Conservation (phyloP, 2,329 filamentous ascomycete species). For the Ophiostoma ulmi region DNA sequence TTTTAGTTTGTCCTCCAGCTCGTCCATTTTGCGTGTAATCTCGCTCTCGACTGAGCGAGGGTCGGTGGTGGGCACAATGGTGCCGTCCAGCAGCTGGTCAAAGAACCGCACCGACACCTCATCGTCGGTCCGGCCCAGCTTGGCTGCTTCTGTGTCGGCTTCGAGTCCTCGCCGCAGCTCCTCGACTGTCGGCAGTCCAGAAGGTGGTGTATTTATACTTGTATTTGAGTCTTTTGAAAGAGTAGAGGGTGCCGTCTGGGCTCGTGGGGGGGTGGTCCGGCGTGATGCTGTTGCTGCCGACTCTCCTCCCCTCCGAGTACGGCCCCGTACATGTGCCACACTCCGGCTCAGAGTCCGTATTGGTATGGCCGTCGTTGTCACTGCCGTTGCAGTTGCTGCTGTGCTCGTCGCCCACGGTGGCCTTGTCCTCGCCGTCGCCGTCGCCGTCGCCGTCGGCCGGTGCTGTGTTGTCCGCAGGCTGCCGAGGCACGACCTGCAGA, state of each 20-base stretch:
- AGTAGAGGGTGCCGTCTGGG: background rate
- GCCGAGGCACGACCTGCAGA: slow-evolving; percentile 29
- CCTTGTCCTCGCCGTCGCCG: background rate
- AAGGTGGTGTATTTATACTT: background rate
- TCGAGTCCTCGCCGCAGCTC: slow-evolving; percentile 8
- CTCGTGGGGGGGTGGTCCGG: background rate
- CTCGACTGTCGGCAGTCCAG: background rate
- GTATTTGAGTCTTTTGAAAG: background rate
- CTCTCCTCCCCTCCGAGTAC: background rate
- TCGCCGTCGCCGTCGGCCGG: slow-evolving; percentile 7
- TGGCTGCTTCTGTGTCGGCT: background rate
- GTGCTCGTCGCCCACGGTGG: slow-evolving; percentile 7
- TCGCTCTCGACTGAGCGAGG: slow-evolving; percentile 39
- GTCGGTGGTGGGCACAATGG: slow-evolving; percentile 37
- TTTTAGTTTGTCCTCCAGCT: slow-evolving; percentile 35
- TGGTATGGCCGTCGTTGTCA: background rate
- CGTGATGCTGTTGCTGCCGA: background rate
- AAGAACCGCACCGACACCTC: slow-evolving; percentile 42
- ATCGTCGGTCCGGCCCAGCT: slow-evolving; percentile 12
- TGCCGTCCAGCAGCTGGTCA: slow-evolving; percentile 42
- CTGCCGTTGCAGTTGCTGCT: background rate
- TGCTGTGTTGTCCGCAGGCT: slow-evolving; percentile 22
- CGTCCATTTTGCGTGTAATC: slow-evolving; percentile 37
- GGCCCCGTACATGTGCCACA: slow-evolving; percentile 10
- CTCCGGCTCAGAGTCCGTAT: slow-evolving; percentile 15